Conservation (phyloP, 2,329 filamentous ascomycete species). For the Volutella citrinella region DNA sequence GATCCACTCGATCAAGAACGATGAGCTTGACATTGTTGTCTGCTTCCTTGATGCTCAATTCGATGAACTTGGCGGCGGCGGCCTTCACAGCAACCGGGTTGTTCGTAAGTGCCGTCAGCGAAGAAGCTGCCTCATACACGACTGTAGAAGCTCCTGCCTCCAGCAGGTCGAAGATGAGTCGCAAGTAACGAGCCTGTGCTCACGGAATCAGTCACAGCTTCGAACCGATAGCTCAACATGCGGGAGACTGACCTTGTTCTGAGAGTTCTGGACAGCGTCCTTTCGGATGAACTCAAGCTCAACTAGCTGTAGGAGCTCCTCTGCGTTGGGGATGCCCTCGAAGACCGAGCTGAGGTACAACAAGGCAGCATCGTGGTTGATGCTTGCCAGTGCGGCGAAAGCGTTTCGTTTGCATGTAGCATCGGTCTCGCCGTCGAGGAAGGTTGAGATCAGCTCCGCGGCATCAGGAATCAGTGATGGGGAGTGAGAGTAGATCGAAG, state of each 20-base stretch:
- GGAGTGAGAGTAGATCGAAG: slow-evolving; percentile 88
- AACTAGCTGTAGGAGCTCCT: slow-evolving; percentile 88
- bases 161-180: slow-evolving; percentile 93
- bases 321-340: slow-evolving; percentile 89
- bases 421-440: slow-evolving; percentile 88
- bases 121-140: slow-evolving; percentile 95
- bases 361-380: slow-evolving; percentile 90
- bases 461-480: slow-evolving; percentile 93
- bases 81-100: slow-evolving; percentile 98
- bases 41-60: slow-evolving; percentile 93
- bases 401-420: slow-evolving; percentile 97
- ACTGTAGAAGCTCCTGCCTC: slow-evolving; percentile 93
- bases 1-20: slow-evolving; percentile 89
- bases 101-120: slow-evolving; percentile 86
- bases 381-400: slow-evolving; percentile 84
- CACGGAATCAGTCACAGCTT: slow-evolving; percentile 18
- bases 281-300: slow-evolving; percentile 98
- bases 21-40: slow-evolving; percentile 99
- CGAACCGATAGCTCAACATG: slow-evolving; percentile 24
- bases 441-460: slow-evolving; percentile 83
- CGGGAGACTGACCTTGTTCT: slow-evolving; percentile 73
- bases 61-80: slow-evolving; percentile 92
- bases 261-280: slow-evolving; percentile 89
- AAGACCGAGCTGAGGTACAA: slow-evolving; percentile 86
- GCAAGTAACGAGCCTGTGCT: slow-evolving; percentile 75